Conservation (phyloP, 2,329 filamentous ascomycete species). For the Chrysoporthe deuterocubensis region DNA sequence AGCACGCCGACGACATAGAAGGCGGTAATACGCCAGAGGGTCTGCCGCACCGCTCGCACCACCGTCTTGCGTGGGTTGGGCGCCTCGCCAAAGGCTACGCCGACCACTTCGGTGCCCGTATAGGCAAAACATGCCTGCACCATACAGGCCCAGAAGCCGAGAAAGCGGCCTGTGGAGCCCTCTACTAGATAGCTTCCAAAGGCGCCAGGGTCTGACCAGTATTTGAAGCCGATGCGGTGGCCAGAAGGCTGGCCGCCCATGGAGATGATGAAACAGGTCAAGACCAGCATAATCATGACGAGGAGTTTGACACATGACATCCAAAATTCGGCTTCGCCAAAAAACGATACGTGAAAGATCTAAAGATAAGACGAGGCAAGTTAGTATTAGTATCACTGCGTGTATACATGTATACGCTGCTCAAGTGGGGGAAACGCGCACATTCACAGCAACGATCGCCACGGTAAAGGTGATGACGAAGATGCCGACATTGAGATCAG, state of each 20-base stretch:
- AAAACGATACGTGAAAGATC: constrained; percentile 11
- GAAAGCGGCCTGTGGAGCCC: constrained; percentile 46
- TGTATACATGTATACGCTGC: too few species aligned
- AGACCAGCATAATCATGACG: constrained; percentile 43
- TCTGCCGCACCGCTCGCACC: constrained; percentile 11
- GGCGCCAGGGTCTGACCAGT: too few species aligned
- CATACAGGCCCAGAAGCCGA: constrained; percentile 53
- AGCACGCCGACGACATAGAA: constrained; percentile 71
- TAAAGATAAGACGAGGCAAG: background rate
- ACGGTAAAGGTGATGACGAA: too few species aligned
- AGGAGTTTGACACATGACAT: constrained; percentile 21
- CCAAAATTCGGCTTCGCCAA: constrained; percentile 13
- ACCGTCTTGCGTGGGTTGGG: constrained; percentile 44
- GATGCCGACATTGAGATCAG: too few species aligned
- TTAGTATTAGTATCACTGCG: too few species aligned
- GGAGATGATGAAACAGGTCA: background rate
- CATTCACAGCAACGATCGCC: too few species aligned
- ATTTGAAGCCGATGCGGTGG: too few species aligned
- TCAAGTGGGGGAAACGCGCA: too few species aligned
- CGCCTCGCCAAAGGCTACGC: constrained; percentile 52
- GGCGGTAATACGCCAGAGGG: constrained; percentile 59
- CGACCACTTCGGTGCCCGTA: constrained; percentile 54
- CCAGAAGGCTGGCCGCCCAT: too few species aligned
- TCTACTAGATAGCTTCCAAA: too few species aligned
- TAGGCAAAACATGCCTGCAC: constrained; percentile 54